Evolutionary conservation across 495 filamentous ascomycete genomes (phyloP).

Genomic region (Staphylotrichum longicolle): DNA sequence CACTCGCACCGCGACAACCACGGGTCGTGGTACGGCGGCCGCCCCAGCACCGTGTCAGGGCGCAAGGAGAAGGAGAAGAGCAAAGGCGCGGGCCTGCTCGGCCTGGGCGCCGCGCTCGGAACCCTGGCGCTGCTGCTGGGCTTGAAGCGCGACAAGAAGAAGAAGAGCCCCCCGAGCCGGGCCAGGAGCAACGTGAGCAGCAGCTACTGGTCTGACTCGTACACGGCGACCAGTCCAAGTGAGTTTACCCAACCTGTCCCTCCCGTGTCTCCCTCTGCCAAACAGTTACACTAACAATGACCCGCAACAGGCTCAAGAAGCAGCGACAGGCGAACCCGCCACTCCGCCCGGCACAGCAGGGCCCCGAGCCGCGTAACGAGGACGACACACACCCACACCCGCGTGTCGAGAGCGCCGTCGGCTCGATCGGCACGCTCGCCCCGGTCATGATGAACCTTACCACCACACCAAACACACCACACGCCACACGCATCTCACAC

Average conservation of each 20-base stretch:
- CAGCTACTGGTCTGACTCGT: slow-evolving; percentile 49
- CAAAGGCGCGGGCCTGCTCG: slow-evolving; percentile 53
- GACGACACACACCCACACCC: slow-evolving; percentile 29
- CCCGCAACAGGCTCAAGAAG: slow-evolving; percentile 42
- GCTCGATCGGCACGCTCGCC: slow-evolving; percentile 23
- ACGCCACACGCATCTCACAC: too few species aligned
- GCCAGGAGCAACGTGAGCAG: slow-evolving; percentile 50
- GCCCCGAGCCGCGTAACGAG: slow-evolving; percentile 30
- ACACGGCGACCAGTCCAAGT: slow-evolving; percentile 50
- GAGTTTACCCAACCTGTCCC: slow-evolving; percentile 31
- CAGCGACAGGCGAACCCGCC: slow-evolving; percentile 34
- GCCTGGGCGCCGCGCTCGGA: slow-evolving; percentile 60
- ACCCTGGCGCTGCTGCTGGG: slow-evolving; percentile 71
- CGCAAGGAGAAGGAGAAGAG: slow-evolving; percentile 47
- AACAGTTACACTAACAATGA: slow-evolving; percentile 24
- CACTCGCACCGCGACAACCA: slow-evolving; percentile 43
- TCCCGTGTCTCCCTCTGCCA: background rate
- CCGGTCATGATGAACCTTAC: background rate
- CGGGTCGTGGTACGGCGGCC: slow-evolving; percentile 65
- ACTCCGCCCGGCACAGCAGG: slow-evolving; percentile 25
- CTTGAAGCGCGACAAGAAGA: slow-evolving; percentile 63
- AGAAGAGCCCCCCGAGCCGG: slow-evolving; percentile 40
- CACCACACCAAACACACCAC: too few species aligned
- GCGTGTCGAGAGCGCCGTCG: slow-evolving; percentile 33
- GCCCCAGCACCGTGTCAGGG: slow-evolving; percentile 52